A percentile compares a stretch with the other conserved stretches of the same genome.
phyloP scores from a whole-genome alignment of 331 rosid species.

The Prunus yedoensis region DNA sequence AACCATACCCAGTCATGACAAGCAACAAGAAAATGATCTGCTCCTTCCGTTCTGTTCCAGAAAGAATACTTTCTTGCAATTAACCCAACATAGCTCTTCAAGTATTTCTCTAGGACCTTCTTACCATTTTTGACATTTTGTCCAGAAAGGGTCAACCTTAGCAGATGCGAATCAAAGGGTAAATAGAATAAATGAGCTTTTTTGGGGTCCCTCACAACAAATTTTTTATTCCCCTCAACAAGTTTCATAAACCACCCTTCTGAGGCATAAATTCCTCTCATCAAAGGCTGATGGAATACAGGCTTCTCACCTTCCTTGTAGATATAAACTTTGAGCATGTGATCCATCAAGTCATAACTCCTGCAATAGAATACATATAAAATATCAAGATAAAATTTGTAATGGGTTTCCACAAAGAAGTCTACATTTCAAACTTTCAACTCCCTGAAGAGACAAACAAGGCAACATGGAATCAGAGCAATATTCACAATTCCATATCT shows the following conservation, averaged over 20 bases:
- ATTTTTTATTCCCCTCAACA: constrained; percentile 56
- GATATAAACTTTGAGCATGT: constrained; percentile 65
- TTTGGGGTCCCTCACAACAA: constrained; percentile 54
- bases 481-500: neutral
- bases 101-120: constrained; percentile 48
- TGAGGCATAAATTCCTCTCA: constrained; percentile 87
- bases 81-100: constrained; percentile 52
- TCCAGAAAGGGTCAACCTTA: constrained; percentile 45
- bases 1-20: constrained; percentile 86
- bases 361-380: constrained; percentile 38
- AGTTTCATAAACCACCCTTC: constrained; percentile 94
- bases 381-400: neutral
- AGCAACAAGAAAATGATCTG: constrained; percentile 85
- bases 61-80: constrained; percentile 58
- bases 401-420: neutral
- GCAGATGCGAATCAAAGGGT: constrained; percentile 66
- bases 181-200: constrained; percentile 80
- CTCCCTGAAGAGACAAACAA: neutral
- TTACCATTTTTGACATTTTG: constrained; percentile 19
- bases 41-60: constrained; percentile 85
- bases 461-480: neutral
- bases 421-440: neutral
- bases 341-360: constrained; percentile 87
- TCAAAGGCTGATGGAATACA: constrained; percentile 70
- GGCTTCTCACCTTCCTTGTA: constrained; percentile 85